phyloP scores from a whole-genome alignment of 108 stramenopile genomes.

The Nitzschia sp. region DNA sequence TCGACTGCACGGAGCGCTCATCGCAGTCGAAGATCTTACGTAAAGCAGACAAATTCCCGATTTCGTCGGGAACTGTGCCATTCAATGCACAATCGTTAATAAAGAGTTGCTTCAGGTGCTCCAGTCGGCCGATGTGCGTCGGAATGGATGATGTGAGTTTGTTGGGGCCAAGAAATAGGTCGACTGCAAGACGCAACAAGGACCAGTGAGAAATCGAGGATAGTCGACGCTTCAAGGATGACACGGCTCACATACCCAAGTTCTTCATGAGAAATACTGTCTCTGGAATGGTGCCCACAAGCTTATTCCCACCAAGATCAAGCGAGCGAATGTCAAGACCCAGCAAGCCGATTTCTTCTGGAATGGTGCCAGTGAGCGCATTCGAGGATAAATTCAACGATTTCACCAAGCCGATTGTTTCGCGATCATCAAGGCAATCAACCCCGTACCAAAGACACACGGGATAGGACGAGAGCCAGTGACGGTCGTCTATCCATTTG shows the following conservation, averaged over 20 bases:
- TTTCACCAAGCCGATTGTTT: slow-evolving; percentile 5
- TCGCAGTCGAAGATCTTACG: slow-evolving; percentile 1
- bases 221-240: not conserved
- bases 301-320: slow-evolving; percentile 38
- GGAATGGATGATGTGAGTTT: slow-evolving; percentile 15
- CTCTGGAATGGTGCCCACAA: slow-evolving; percentile 44
- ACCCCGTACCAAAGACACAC: slow-evolving; percentile 46
- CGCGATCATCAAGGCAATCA: slow-evolving; percentile 25
- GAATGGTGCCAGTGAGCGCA: slow-evolving; percentile 21
- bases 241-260: slow-evolving; percentile 15
- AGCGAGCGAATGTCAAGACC: slow-evolving; percentile 33
- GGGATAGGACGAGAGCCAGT: slow-evolving; percentile 34
- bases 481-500: slow-evolving; percentile 9
- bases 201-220: not conserved
- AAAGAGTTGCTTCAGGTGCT: slow-evolving; percentile 38
- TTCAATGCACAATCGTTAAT: slow-evolving; percentile 50
- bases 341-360: slow-evolving; percentile 31
- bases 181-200: not conserved
- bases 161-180: slow-evolving; percentile 31
- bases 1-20: no score
- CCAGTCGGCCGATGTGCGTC: slow-evolving; percentile 15
- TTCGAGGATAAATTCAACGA: slow-evolving; percentile 31
- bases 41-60: slow-evolving; percentile 42
- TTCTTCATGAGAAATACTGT: slow-evolving; percentile 21
- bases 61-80: slow-evolving; percentile 56